Base-by-base conservation (phyloP, 257 asterid species). In the Thymus quinquecostatus region DNA sequence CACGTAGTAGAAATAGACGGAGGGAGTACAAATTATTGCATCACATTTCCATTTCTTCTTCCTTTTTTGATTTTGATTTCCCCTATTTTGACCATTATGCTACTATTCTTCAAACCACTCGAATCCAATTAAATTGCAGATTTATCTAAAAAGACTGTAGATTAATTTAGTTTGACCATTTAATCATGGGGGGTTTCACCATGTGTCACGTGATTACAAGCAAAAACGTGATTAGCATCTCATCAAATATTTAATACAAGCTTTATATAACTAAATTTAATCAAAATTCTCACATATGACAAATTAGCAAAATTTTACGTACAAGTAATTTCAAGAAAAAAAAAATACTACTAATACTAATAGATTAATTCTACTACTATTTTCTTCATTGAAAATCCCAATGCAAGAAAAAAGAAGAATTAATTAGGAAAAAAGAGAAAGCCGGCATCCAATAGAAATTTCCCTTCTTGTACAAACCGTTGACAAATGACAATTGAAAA, bases 401-500 rank as follows among this genome's bases (percentile, higher is more conserved):
- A 12, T 27, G 36, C 11, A 36, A 51, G 45, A 28, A 41, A 21
- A 21, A 21, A 21, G 21, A 21, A 21, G 21, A 2, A 10, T 32
- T 10, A 21, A 51, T 10, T n/a, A 54, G 4, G 49, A 29, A 43
- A 61, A 21, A 50, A 12, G 6, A 11, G 11, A 48, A 28, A 30
- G 81, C 70, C 70, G 67, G 75, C 78, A 65, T 55, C 85, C 78
- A 77, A 77, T 73, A 67, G 76, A 50, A 72, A 38, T 34, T 51
- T 38, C 21, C 58, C 45, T 38, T 12, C 29, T 36, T 32, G 55
- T 8, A 7, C 32, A 60, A 43, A 77, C 57, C 82, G 77, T 81
- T 81, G 82, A 77, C 82, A 73, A 32, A 74, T 74, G 78, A 70
- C 82, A 73, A 32, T 77, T 74, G 78, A 70, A 69, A 50, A 59